phyloP scores from a whole-genome alignment of 2,329 filamentous ascomycete genomes.

The Pyrenophora seminiperda region DNA sequence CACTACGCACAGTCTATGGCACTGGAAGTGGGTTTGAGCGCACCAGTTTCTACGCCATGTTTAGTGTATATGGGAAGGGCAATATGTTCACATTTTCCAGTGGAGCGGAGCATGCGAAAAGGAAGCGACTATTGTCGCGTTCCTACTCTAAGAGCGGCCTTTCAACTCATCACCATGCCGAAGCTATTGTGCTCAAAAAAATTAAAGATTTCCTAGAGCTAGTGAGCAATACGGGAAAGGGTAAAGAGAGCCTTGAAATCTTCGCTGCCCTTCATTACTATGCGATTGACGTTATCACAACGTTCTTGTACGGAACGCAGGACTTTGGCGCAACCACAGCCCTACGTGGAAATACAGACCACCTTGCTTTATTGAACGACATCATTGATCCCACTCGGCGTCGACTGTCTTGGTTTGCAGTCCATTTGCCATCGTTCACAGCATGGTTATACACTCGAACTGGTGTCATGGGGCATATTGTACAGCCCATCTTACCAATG shows the following conservation, averaged over 20 bases:
- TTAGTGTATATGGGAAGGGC: conserved; percentile 58
- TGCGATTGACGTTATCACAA: conserved; percentile 59
- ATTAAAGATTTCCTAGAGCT: conserved; percentile 51
- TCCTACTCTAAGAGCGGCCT: conserved; percentile 57
- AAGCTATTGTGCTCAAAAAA: conserved; percentile 5
- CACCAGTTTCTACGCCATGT: conserved; percentile 61
- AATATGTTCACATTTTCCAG: conserved; percentile 60
- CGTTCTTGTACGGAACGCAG: conserved; percentile 56
- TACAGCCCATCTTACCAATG: conserved; percentile 56
- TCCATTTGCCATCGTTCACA: conserved; percentile 54
- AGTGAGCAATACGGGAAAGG: conserved; percentile 36
- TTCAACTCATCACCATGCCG: conserved; percentile 49
- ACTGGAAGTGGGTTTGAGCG: conserved; percentile 58
- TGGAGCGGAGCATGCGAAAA: conserved; percentile 52
- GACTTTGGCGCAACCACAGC: conserved; percentile 52
- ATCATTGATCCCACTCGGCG: conserved; percentile 56
- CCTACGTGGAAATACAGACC: conserved; percentile 44
- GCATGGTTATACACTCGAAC: conserved; percentile 56
- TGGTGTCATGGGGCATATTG: conserved; percentile 45
- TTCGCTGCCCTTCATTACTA: conserved; percentile 60
- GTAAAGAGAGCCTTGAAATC: conserved; percentile 50
- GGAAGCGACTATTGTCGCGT: conserved; percentile 60
- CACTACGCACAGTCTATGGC: conserved; percentile 60
- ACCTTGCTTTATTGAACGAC: conserved; percentile 54
- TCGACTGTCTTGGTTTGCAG: conserved; percentile 56